Evolutionary conservation across 371 early-diverging fungal species (phyloP), one percentile per base, ranked within the genome.

Genomic region (Syncephalastrum racemosum): DNA sequence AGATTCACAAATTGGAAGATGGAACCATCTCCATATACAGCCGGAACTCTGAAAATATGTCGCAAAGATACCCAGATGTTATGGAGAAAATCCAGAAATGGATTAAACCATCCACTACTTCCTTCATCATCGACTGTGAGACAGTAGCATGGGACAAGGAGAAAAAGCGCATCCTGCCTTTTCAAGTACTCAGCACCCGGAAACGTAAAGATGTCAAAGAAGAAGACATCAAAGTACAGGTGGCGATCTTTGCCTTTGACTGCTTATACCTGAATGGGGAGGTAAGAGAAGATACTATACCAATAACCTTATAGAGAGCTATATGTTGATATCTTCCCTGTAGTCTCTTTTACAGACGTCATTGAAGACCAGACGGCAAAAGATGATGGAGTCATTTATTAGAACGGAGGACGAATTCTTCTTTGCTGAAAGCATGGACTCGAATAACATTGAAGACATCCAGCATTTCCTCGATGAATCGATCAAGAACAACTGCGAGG

Each of bases 71-170:
- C 66, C 94, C 95, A 0, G 99, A 99, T 70, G 82, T 99, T 46
- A 80, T 96, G 63, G 82, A 73, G 18, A 79, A 84, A 6, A 61
- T 92, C 3, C 27, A 56, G 27, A 68, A 87, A 85, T 87, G 86
- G 77, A 67, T 83, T 10, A 81, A 83, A 56, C 48, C 71, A 2
- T 70, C 70, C 14, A 90, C 87, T 13, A 88, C 66, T 12, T 87
- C 93, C 10, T 99, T 97, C 79, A 96, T 99, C 31, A 69, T 99
- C 19, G 99, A 99, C 71, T 96, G 97, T 67, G 99, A 99, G 72
- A 97, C 96, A 6, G 99, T 99, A 2, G 99, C 99, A 10, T 99
- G 98, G 95, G 98, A 99, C 69, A 62, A 69, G 15, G 85, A 84
- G 53, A 87, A 89, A 49, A 73, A 92, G 23, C 84, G 86, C 55